phyloP scores from a whole-genome alignment of 2,329 filamentous ascomycete genomes.

The Verticillium klebahnii region DNA sequence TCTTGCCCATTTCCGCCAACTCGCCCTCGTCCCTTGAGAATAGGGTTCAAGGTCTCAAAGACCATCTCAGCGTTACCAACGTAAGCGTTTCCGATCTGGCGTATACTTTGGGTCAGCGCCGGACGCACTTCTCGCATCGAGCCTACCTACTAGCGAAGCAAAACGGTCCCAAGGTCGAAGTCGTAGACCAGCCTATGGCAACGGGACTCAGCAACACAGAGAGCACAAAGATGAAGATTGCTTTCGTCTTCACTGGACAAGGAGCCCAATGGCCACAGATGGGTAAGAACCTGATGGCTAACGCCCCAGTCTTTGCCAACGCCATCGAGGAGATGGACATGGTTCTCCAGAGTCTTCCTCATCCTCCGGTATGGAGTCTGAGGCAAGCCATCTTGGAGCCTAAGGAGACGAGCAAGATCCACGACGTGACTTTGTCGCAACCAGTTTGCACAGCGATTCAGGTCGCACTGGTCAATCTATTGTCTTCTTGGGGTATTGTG shows the following conservation, averaged over 20 bases:
- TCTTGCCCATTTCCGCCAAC: no score
- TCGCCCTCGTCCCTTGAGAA: no score
- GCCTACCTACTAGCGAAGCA: no score
- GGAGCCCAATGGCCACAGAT: constrained; percentile 18
- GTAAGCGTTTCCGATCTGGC: no score
- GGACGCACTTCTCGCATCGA: no score
- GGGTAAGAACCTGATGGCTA: constrained; percentile 12
- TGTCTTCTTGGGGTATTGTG: constrained; percentile 11
- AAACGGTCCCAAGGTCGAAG: background rate
- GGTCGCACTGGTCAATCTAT: constrained; percentile 23
- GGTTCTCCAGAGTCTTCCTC: background rate
- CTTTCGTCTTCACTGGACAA: constrained; percentile 18
- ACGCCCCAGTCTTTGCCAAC: background rate
- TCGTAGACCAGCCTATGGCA: background rate
- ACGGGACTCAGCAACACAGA: no score
- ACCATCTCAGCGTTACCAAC: no score
- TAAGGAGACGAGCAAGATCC: constrained; percentile 6
- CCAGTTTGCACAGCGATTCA: constrained; percentile 31
- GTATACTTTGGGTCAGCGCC: no score
- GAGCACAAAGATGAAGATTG: no score
- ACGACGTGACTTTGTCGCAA: constrained; percentile 16
- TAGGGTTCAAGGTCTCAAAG: no score
- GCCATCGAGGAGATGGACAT: constrained; percentile 9
- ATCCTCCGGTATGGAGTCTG: background rate
- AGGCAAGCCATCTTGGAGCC: constrained; percentile 10